Conservation (phyloP, 345 rosid species). For the Euphorbia pulcherrima region DNA sequence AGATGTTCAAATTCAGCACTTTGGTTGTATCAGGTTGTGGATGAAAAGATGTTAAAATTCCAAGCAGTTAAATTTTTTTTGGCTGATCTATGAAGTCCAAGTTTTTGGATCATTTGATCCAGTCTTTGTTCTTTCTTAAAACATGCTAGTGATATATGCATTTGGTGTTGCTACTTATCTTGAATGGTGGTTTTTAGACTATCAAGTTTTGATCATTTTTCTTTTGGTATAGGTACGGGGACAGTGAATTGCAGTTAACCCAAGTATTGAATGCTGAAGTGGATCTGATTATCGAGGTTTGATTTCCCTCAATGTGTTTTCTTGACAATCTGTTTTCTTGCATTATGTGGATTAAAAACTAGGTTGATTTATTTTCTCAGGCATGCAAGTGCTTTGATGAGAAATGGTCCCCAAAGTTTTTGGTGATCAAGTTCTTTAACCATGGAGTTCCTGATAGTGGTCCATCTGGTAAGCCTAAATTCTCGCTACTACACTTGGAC, state of each 20-base stretch:
- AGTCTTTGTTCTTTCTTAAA: not conserved
- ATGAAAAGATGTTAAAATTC: no score
- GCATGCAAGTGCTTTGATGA: slow-evolving; percentile 81
- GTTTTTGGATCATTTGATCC: not conserved
- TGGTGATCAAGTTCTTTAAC: slow-evolving; percentile 79
- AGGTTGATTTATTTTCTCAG: slow-evolving; percentile 30
- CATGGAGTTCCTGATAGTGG: slow-evolving; percentile 61
- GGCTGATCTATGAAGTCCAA: not conserved
- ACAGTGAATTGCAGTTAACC: slow-evolving; percentile 82
- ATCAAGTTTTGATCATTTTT: not conserved
- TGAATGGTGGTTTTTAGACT: not conserved
- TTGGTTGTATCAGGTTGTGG: not conserved
- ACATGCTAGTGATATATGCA: no score
- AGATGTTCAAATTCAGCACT: not conserved
- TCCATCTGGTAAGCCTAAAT: slow-evolving; percentile 57
- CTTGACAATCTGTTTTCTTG: not conserved
- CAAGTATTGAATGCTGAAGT: slow-evolving; percentile 79
- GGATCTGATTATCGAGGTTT: slow-evolving; percentile 78
- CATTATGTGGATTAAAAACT: not conserved
- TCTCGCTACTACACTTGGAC: not conserved
- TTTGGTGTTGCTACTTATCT: not conserved
- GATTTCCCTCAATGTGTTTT: not conserved
- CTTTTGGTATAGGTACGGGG: slow-evolving; percentile 67
- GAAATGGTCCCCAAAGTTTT: slow-evolving; percentile 65
- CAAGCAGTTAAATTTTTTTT: no score